These are phyloP conservation scores for Phellopilus nigrolimitatus DNA, from an alignment of 1,284 basidiomycete species.

Conservation along the genomic window DNA sequence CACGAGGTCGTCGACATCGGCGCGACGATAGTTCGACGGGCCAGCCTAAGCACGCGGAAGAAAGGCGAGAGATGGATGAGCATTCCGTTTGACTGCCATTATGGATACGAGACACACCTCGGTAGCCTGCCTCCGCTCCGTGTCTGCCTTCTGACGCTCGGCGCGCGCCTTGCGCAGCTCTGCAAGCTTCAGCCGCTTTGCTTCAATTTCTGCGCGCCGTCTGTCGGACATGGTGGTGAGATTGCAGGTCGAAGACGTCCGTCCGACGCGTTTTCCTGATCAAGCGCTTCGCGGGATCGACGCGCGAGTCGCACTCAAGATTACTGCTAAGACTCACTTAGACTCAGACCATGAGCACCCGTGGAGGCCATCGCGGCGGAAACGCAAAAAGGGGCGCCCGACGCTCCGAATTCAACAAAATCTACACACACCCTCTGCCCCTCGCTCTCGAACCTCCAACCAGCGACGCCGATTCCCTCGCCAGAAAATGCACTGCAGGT, in stretches of 20 bases:
- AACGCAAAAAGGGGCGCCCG: constrained; percentile 45
- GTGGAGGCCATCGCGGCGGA: constrained; percentile 13
- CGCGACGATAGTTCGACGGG: constrained; percentile 30
- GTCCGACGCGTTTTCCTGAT: neutral
- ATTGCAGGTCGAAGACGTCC: neutral
- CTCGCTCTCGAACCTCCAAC: constrained; percentile 45
- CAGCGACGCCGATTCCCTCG: constrained; percentile 25
- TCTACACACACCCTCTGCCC: constrained; percentile 64
- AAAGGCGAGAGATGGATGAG: neutral
- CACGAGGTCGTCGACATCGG: constrained; percentile 69
- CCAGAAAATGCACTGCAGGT: constrained; percentile 31
- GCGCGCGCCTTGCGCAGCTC: constrained; percentile 73
- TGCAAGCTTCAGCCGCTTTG: constrained; percentile 84
- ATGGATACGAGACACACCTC: constrained; percentile 33
- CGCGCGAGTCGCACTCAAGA: neutral
- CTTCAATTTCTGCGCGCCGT: constrained; percentile 74
- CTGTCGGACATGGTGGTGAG: constrained; percentile 12
- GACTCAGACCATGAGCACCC: constrained; percentile 12
- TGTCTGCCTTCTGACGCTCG: constrained; percentile 59
- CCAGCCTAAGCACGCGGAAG: too few species aligned
- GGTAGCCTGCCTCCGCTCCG: constrained; percentile 42
- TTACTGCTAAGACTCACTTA: too few species aligned
- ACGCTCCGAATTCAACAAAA: constrained; percentile 56
- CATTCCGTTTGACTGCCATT: too few species aligned
- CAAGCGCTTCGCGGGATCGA: neutral